Conservation (phyloP, 805 yeast species). For the Cyberlindnera japonica region DNA sequence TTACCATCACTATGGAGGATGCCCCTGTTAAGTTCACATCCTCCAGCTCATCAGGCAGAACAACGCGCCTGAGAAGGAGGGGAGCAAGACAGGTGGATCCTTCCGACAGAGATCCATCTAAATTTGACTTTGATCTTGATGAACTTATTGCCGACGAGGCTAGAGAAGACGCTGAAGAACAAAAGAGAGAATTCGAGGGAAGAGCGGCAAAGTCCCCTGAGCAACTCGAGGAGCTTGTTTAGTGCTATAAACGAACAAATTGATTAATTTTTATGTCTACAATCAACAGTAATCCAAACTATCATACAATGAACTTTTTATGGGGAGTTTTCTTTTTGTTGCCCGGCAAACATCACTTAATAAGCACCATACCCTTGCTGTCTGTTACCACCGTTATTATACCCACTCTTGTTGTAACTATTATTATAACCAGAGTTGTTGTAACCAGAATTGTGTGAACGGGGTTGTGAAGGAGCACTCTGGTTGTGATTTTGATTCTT, state of each 20-base stretch:
- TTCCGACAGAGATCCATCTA: slow-evolving; percentile 19
- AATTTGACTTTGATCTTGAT: slow-evolving; percentile 28
- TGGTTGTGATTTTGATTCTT: slow-evolving; percentile 23
- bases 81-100: slow-evolving; percentile 8
- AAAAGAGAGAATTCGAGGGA: slow-evolving; percentile 11
- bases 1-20: slow-evolving; percentile 19
- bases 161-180: slow-evolving; percentile 17
- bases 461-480: neutral
- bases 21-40: slow-evolving; percentile 24
- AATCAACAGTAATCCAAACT: neutral
- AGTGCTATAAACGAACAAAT: neutral
- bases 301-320: neutral
- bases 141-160: slow-evolving; percentile 23
- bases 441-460: no score
- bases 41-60: neutral
- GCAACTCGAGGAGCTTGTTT: slow-evolving; percentile 24
- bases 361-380: neutral
- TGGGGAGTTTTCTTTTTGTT: neutral
- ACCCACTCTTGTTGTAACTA: neutral
- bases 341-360: neutral
- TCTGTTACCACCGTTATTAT: neutral
- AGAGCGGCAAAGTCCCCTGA: slow-evolving; percentile 17
- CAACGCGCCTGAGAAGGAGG: slow-evolving; percentile 22
- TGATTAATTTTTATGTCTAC: neutral
- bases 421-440: neutral